Base-by-base conservation (phyloP, 345 rosid genomes). In the Psidium guajava region DNA sequence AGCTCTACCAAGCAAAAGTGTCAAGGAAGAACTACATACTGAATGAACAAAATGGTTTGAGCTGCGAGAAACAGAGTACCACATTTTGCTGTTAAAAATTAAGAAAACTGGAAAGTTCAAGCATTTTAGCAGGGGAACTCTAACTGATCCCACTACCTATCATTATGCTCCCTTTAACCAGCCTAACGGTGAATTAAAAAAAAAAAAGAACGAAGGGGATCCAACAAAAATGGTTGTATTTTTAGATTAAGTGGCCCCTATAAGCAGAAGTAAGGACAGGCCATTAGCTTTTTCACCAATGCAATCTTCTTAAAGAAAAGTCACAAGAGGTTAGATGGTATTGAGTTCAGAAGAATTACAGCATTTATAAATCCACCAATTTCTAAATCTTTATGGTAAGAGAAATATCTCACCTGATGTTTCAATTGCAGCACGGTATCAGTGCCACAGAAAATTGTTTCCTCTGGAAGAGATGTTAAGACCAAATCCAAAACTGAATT, bases 401-500 rank as follows among this genome's bases (percentile, higher is more conserved):
- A 86, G 36, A 54, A 84, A 82, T 88, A 58, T 32, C 87, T 87
- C 90, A 89, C 99, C 98, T 92, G 95, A 86, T 95, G 94, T 84
- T 93, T 98, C 88, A 98, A 87, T 88, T 92, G 95, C 90, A 94
- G 89, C 44, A 89, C 24, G 40, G 96, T 93, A 87, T 95, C 95
- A 32, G 97, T 92, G 56, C 99, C 99, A 89, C 59, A 90, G 83
- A 83, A 88, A 82, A 93, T 88, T 82, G 95, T 91, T 91, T 96
- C 99, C 87, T 96, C 96, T 2, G 99, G 99, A 88, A 98, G 95
- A 85, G 98, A 94, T 57, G 95, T 92, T 74, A 97, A 87, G 69
- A 97, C 98, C 92, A 96, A 89, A 87, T 91, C 96, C 85, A 96
- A 85, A 75, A 93, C 89, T 8, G 96, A 93, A 85, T 95, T 98